A percentile compares a stretch with the other conserved stretches of the same genome.
phyloP scores from a whole-genome alignment of 306 rosid species.

The Cucurbita pepo region DNA sequence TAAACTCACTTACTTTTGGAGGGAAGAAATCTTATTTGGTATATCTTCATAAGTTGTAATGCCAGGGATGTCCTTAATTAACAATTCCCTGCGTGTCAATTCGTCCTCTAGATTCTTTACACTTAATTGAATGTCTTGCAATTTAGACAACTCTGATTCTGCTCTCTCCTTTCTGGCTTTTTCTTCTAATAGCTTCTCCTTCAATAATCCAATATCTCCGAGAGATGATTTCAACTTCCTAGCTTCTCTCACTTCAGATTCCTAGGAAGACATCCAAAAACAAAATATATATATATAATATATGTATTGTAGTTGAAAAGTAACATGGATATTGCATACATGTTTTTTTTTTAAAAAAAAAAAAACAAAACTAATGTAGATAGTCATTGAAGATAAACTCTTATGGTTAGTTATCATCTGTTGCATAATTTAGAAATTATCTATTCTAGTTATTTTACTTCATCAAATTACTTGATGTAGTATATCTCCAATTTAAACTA shows the following conservation, averaged over 20 bases:
- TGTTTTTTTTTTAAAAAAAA: no score
- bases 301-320: neutral
- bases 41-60: slow-evolving; percentile 62
- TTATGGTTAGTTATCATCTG: neutral
- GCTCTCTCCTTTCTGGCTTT: slow-evolving; percentile 55
- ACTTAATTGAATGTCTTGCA: slow-evolving; percentile 49
- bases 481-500: neutral
- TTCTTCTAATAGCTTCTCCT: slow-evolving; percentile 74
- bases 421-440: neutral
- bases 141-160: slow-evolving; percentile 59
- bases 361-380: no score
- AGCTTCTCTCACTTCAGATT: slow-evolving; percentile 89
- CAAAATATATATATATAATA: neutral
- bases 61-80: slow-evolving; percentile 59
- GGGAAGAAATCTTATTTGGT: slow-evolving; percentile 58
- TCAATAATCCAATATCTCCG: slow-evolving; percentile 55
- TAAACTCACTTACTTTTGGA: slow-evolving; percentile 57
- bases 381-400: neutral
- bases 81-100: slow-evolving; percentile 50
- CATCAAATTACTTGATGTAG: neutral
- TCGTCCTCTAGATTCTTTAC: slow-evolving; percentile 65
- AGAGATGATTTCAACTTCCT: slow-evolving; percentile 64
- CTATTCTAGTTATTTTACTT: neutral
- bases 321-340: neutral
- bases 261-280: slow-evolving; percentile 34